A percentile compares a stretch with the other conserved stretches of the same genome.
Conservation (phyloP, 2,329 filamentous ascomycete species). For the Akanthomyces dipterigenus region DNA sequence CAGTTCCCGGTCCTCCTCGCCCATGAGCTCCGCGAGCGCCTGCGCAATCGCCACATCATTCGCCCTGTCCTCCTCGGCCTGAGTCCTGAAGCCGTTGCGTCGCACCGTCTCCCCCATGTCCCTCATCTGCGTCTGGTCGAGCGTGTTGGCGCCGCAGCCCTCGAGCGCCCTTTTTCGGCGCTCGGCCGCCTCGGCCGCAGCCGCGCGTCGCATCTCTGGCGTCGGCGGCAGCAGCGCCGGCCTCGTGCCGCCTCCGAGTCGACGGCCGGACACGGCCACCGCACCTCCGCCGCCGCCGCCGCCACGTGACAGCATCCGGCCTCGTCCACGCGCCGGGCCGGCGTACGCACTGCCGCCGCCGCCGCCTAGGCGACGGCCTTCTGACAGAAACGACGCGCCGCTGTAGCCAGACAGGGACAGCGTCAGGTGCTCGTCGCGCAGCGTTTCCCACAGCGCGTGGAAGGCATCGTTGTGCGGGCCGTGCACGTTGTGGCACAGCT, state of each 20-base stretch:
- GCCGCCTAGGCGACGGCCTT: constrained; percentile 69
- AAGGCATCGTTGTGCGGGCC: constrained; percentile 80
- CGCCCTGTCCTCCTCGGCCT: constrained; percentile 81
- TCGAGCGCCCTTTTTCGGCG: constrained; percentile 59
- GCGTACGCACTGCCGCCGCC: constrained; percentile 48
- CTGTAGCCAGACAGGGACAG: constrained; percentile 78
- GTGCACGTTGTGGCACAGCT: constrained; percentile 81
- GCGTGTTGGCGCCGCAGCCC: constrained; percentile 69
- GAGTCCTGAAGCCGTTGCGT: constrained; percentile 69
- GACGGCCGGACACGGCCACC: constrained; percentile 3
- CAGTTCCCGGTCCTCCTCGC: background rate
- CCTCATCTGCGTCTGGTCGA: constrained; percentile 58
- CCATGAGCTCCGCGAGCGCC: constrained; percentile 78
- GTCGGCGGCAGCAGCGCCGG: background rate
- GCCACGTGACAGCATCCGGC: constrained; percentile 47
- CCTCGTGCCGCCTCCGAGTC: background rate
- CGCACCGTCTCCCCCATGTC: constrained; percentile 58
- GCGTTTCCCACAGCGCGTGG: constrained; percentile 79
- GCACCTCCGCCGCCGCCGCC: background rate
- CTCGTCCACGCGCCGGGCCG: constrained; percentile 52
- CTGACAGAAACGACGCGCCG: constrained; percentile 77
- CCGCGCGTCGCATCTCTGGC: constrained; percentile 1
- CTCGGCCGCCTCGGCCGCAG: constrained; percentile 33
- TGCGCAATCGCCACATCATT: constrained; percentile 83
- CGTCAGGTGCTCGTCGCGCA: constrained; percentile 76